phyloP scores from a whole-genome alignment of 1,284 basidiomycete species.

The Trametes pubescens region DNA sequence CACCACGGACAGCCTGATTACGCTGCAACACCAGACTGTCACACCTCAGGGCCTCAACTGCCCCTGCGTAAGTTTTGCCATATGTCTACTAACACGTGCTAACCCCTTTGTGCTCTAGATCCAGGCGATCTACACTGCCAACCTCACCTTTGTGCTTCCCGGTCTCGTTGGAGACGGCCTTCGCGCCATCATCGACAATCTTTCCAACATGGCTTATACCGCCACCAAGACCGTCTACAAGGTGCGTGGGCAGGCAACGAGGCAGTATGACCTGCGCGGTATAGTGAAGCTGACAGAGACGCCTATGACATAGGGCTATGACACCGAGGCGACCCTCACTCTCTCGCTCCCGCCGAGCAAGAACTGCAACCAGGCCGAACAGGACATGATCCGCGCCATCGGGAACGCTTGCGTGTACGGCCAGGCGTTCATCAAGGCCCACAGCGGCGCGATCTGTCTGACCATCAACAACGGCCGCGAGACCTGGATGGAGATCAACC shows the following conservation, averaged over 20 bases:
- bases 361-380: conserved; percentile 20
- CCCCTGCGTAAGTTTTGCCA: too few relatives aligned
- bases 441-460: conserved; percentile 11
- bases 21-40: too few relatives aligned
- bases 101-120: too few relatives aligned
- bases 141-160: conserved; percentile 14
- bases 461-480: not conserved
- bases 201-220: not conserved
- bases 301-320: conserved; percentile 21
- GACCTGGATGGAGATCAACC: conserved; percentile 21
- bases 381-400: conserved; percentile 6
- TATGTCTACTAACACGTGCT: too few relatives aligned
- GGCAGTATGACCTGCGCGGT: too few relatives aligned
- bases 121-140: conserved; percentile 11
- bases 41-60: too few relatives aligned
- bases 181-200: conserved; percentile 2
- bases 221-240: not conserved
- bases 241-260: not conserved
- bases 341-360: conserved; percentile 8
- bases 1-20: too few relatives aligned
- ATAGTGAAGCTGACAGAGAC: too few relatives aligned
- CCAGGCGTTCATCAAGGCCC: conserved; percentile 14
- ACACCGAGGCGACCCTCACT: conserved; percentile 9
- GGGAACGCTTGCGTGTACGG: conserved; percentile 8
- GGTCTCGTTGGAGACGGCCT: conserved; percentile 5